Evolutionary conservation across 1,284 basidiomycete genomes (phyloP).

Genomic region (Phlebopus sp.): DNA sequence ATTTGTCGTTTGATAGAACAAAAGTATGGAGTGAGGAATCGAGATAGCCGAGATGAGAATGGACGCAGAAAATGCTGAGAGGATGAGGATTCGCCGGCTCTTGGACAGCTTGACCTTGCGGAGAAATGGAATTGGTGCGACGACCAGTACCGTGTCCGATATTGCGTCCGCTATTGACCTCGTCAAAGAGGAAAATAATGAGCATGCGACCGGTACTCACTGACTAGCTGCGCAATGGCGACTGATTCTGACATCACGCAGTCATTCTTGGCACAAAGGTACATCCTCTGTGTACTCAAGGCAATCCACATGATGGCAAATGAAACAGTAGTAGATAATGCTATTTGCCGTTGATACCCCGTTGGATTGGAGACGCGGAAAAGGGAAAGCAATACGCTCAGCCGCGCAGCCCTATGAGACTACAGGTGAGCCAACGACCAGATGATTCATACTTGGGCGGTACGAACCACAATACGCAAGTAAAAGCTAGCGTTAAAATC

Average conservation of each 20-base stretch:
- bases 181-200: not conserved
- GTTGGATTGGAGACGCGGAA: constrained; percentile 12
- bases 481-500: constrained; percentile 4
- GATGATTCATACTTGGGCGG: not conserved
- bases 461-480: constrained; percentile 11
- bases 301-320: constrained; percentile 7
- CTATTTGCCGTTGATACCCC: constrained; percentile 1
- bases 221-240: constrained; percentile 9
- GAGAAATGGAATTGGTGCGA: constrained; percentile 7
- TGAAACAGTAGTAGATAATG: not conserved
- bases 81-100: constrained; percentile 7
- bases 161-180: constrained; percentile 6
- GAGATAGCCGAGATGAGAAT: constrained; percentile 7
- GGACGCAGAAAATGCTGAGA: constrained; percentile 7
- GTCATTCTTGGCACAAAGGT: constrained; percentile 1
- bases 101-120: constrained; percentile 5
- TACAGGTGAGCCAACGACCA: not conserved
- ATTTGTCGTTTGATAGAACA: not conserved
- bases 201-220: constrained; percentile 1
- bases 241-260: not conserved
- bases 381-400: constrained; percentile 14
- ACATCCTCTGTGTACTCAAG: constrained; percentile 3
- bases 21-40: constrained; percentile 5
- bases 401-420: constrained; percentile 7
- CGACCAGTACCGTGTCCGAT: constrained; percentile 1